Conservation (phyloP, 805 yeast genomes). For the Ogataea methylovora region DNA sequence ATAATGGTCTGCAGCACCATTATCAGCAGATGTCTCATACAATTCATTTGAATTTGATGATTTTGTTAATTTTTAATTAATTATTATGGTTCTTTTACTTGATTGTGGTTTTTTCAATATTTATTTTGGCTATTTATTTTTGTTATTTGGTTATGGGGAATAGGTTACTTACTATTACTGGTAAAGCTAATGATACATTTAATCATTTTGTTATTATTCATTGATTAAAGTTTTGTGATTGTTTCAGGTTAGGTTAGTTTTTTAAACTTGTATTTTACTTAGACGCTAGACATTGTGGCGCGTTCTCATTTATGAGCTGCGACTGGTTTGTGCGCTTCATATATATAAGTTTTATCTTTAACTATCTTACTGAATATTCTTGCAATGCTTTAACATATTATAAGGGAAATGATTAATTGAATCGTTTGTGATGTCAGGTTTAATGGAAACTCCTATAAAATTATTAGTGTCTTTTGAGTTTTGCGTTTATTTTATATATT, state of each 20-base stretch:
- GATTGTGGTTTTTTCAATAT: background rate
- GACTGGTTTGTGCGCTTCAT: conserved; percentile 17
- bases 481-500: no score
- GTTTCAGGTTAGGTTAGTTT: background rate
- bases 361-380: no score
- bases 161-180: no score
- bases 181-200: no score
- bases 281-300: conserved; percentile 25
- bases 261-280: background rate
- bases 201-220: no score
- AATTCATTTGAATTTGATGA: conserved; percentile 26
- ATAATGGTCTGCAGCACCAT: conserved; percentile 33
- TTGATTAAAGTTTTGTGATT: no score
- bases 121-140: conserved; percentile 6
- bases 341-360: background rate
- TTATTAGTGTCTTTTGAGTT: no score
- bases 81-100: background rate
- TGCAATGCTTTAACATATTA: background rate
- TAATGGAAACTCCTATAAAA: no score
- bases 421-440: no score
- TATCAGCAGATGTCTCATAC: conserved; percentile 20
- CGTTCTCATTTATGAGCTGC: conserved; percentile 14
- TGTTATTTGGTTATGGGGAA: background rate
- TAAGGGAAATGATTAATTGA: no score
- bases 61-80: conserved; percentile 9